Conservation (phyloP, 768 basidiomycete species). For the Leccinum fibrillosum region DNA sequence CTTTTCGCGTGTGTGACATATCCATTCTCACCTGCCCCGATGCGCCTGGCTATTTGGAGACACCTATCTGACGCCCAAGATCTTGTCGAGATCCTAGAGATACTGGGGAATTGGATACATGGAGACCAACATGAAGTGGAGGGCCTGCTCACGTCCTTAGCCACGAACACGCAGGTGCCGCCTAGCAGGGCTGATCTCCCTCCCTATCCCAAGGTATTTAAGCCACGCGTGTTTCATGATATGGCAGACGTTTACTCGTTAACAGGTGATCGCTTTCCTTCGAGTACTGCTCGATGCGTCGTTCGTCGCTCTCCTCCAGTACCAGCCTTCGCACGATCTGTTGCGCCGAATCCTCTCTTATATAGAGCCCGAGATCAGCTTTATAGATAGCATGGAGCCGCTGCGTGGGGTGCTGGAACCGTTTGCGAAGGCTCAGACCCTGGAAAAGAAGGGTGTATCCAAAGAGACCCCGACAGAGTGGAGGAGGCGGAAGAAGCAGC, state of each 20-base stretch:
- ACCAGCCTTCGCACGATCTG: constrained; percentile 54
- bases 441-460: constrained; percentile 36
- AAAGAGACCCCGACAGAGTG: constrained; percentile 41
- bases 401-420: constrained; percentile 62
- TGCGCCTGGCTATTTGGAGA: constrained; percentile 44
- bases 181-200: constrained; percentile 15
- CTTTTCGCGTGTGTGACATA: constrained; percentile 40
- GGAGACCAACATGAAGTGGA: constrained; percentile 25
- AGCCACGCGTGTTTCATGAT: constrained; percentile 31
- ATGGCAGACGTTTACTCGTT: constrained; percentile 32
- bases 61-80: constrained; percentile 39
- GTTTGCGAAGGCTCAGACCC: constrained; percentile 54
- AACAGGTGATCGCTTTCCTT: constrained; percentile 57
- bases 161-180: constrained; percentile 13
- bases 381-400: constrained; percentile 47
- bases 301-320: constrained; percentile 64
- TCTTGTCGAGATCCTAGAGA: constrained; percentile 35
- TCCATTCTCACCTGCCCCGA: constrained; percentile 34
- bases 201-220: constrained; percentile 36
- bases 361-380: constrained; percentile 53
- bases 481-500: constrained; percentile 51
- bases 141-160: constrained; percentile 21
- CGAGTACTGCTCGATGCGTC: constrained; percentile 69
- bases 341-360: constrained; percentile 48
- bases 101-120: constrained; percentile 40